Conservation (phyloP, 2,329 filamentous ascomycete genomes). For the Pseudocercospora macadamiae region DNA sequence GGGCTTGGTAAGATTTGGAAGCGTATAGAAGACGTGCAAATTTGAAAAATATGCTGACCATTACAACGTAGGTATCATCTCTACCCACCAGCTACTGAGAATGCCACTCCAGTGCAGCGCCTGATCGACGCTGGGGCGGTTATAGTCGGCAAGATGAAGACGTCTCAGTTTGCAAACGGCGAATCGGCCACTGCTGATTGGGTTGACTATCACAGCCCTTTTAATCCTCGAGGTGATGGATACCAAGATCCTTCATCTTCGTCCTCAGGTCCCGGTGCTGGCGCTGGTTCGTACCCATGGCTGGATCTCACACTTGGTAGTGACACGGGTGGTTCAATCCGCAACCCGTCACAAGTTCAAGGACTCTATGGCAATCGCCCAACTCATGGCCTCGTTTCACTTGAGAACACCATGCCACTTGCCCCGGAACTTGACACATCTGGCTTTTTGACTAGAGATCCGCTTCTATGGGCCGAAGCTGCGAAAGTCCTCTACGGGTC, state of each 20-base stretch:
- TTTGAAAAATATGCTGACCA: no score
- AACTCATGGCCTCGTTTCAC: constrained; percentile 49
- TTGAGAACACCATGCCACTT: constrained; percentile 55
- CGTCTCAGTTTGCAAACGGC: constrained; percentile 50
- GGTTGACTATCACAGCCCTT: constrained; percentile 49
- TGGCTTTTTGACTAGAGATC: constrained; percentile 52
- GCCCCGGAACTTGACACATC: constrained; percentile 53
- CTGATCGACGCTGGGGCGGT: constrained; percentile 64
- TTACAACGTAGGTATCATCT: no score
- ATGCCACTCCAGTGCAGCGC: constrained; percentile 56
- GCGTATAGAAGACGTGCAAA: no score
- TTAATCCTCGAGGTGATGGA: constrained; percentile 49
- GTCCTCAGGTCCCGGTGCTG: constrained; percentile 52
- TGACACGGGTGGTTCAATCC: constrained; percentile 56
- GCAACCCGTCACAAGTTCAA: constrained; percentile 52
- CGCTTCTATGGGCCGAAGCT: constrained; percentile 47
- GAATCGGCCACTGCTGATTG: constrained; percentile 56
- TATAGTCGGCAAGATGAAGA: constrained; percentile 52
- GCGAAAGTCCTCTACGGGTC: constrained; percentile 49
- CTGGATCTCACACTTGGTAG: constrained; percentile 55
- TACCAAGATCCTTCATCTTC: constrained; percentile 53
- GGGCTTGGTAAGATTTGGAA: no score
- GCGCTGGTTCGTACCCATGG: constrained; percentile 52
- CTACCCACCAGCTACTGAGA: constrained; percentile 50
- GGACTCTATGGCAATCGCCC: constrained; percentile 57